phyloP scores from a whole-genome alignment of 139 green algal species.

The Pseudopediastrum boryanum region DNA sequence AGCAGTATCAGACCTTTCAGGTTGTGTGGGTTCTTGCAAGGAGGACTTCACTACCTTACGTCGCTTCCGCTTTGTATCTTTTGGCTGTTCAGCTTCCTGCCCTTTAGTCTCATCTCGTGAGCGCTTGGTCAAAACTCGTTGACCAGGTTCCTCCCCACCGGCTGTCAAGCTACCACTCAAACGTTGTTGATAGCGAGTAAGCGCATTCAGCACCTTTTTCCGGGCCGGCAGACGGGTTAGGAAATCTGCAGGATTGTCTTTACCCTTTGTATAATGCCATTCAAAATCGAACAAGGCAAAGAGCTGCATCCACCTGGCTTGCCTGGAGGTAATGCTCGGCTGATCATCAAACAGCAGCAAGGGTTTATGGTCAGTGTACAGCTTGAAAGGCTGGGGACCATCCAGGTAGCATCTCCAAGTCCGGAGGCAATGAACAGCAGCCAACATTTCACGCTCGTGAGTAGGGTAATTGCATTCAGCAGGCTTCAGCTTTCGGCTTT shows the following conservation, averaged over 20 bases:
- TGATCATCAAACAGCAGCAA: conserved; percentile 37
- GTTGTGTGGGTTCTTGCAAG: conserved; percentile 8
- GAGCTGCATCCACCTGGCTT: conserved; percentile 44
- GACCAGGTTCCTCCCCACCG: no score
- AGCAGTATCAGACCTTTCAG: no score
- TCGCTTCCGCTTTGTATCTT: conserved; percentile 8
- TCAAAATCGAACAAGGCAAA: conserved; percentile 34
- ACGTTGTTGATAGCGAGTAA: no score
- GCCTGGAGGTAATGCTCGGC: conserved; percentile 27
- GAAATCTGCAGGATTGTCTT: conserved; percentile 47
- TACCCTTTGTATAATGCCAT: conserved; percentile 38
- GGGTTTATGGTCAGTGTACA: conserved; percentile 52
- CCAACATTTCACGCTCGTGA: conserved; percentile 57
- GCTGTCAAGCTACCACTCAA: no score
- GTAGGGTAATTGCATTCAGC: conserved; percentile 55
- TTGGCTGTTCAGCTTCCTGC: neutral
- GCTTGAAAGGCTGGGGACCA: neutral
- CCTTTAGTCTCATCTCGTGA: neutral
- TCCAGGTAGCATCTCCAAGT: conserved; percentile 54
- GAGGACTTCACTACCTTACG: no score
- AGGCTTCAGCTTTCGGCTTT: conserved; percentile 30
- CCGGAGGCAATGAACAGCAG: conserved; percentile 35
- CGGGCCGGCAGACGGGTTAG: conserved; percentile 16
- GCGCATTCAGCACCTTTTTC: neutral
- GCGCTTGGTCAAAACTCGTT: neutral